Conservation (phyloP, 2,329 filamentous ascomycete genomes). For the Alternaria panax region DNA sequence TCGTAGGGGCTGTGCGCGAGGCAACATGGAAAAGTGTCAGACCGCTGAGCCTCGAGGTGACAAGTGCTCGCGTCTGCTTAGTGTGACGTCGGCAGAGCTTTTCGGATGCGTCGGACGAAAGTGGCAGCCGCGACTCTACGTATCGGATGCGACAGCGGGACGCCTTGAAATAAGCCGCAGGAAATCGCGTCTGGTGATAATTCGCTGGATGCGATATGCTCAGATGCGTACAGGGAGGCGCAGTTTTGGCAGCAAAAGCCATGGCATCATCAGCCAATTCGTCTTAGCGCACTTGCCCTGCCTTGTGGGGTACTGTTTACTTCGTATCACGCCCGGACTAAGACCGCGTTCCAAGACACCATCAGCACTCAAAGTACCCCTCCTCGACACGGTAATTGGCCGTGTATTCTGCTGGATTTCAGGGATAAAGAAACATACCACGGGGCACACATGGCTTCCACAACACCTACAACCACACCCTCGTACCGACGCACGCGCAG, state of each 20-base stretch:
- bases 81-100: constrained; percentile 14
- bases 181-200: background rate
- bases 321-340: background rate
- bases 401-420: background rate
- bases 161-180: background rate
- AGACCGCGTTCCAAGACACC: background rate
- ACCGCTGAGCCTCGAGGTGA: constrained; percentile 16
- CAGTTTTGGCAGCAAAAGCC: constrained; percentile 1
- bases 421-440: background rate
- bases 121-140: constrained; percentile 6
- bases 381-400: background rate
- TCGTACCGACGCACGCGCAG: constrained; percentile 61
- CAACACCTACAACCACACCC: constrained; percentile 35
- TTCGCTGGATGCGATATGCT: background rate
- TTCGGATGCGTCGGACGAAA: constrained; percentile 9
- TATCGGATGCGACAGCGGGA: constrained; percentile 3
- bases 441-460: constrained; percentile 27
- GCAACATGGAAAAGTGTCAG: constrained; percentile 33
- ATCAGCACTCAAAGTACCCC: background rate
- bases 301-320: constrained; percentile 14
- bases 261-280: constrained; percentile 16
- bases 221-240: background rate
- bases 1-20: constrained; percentile 28
- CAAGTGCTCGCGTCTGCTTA: constrained; percentile 11
- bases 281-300: constrained; percentile 14